Evolutionary conservation across 495 filamentous ascomycete species (phyloP).

Genomic region (Arthonia radiata): DNA sequence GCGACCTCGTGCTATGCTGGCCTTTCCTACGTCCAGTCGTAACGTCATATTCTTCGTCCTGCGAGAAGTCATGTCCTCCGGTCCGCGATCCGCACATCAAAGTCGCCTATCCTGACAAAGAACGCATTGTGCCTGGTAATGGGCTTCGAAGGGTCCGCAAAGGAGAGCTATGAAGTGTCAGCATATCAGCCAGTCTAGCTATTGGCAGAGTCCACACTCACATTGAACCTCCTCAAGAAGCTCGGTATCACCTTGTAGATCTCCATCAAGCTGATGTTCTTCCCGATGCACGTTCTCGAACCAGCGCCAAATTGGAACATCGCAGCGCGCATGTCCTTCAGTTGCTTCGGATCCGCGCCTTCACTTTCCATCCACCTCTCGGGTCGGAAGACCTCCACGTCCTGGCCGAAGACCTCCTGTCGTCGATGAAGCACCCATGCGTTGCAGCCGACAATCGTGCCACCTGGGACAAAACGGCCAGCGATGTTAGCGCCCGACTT

Average conservation of each 20-base stretch:
- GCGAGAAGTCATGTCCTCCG: too few species aligned
- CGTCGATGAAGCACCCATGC: conserved; percentile 38
- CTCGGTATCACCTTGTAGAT: conserved; percentile 59
- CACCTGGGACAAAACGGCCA: conserved; percentile 29
- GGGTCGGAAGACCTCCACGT: conserved; percentile 29
- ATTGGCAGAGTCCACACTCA: too few species aligned
- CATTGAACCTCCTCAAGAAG: conserved; percentile 37
- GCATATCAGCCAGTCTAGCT: too few species aligned
- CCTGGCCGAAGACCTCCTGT: conserved; percentile 30
- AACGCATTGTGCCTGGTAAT: too few species aligned
- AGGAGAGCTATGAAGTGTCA: too few species aligned
- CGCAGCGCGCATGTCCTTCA: conserved; percentile 29
- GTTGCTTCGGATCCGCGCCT: conserved; percentile 17
- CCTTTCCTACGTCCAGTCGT: too few species aligned
- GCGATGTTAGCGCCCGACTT: conserved; percentile 28
- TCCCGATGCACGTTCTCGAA: conserved; percentile 38
- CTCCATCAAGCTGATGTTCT: conserved; percentile 52
- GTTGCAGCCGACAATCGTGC: conserved; percentile 36
- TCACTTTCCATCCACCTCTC: conserved; percentile 39
- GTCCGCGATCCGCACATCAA: too few species aligned
- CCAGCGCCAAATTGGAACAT: conserved; percentile 42
- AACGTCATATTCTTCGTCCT: too few species aligned
- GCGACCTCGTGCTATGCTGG: too few species aligned
- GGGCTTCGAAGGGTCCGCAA: too few species aligned
- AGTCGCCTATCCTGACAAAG: too few species aligned